Evolutionary conservation across 371 early-diverging fungal genomes (phyloP).

Genomic region (Rhizomucor pusillus): DNA sequence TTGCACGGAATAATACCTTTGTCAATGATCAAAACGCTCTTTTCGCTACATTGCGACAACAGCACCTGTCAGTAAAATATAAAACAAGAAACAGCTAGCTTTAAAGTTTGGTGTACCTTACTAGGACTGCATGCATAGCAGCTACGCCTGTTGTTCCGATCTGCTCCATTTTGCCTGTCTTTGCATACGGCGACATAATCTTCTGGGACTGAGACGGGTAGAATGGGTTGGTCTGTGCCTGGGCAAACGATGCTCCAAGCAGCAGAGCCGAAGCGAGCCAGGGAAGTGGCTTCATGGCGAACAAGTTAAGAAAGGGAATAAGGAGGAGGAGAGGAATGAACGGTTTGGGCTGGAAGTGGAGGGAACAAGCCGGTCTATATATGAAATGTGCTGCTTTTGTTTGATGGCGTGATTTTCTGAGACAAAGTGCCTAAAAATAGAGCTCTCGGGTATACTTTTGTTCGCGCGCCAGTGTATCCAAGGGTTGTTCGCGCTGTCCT

Average conservation of each 20-base stretch:
- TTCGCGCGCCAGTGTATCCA: no score
- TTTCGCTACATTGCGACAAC: constrained; percentile 23
- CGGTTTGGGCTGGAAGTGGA: constrained; percentile 1
- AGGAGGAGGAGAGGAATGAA: background rate
- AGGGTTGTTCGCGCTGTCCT: no score
- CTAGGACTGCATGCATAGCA: constrained; percentile 46
- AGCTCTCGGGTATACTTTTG: no score
- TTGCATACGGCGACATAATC: constrained; percentile 32
- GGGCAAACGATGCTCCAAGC: background rate
- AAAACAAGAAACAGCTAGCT: background rate
- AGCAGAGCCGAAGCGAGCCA: background rate
- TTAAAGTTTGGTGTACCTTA: constrained; percentile 25
- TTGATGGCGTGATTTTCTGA: no score
- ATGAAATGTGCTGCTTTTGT: no score
- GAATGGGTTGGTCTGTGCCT: constrained; percentile 30
- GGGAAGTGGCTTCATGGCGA: constrained; percentile 6
- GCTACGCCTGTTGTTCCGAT: constrained; percentile 43
- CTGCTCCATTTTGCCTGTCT: constrained; percentile 43
- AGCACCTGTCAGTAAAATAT: background rate
- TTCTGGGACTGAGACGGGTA: constrained; percentile 35
- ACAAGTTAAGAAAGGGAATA: background rate
- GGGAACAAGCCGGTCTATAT: background rate
- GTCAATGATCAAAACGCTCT: constrained; percentile 42
- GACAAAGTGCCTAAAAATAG: no score
- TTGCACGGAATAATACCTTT: constrained; percentile 30